These are phyloP conservation scores for Coemansia asiatica DNA, from an alignment of 192 early-diverging fungal species.

Conservation along the genomic window DNA sequence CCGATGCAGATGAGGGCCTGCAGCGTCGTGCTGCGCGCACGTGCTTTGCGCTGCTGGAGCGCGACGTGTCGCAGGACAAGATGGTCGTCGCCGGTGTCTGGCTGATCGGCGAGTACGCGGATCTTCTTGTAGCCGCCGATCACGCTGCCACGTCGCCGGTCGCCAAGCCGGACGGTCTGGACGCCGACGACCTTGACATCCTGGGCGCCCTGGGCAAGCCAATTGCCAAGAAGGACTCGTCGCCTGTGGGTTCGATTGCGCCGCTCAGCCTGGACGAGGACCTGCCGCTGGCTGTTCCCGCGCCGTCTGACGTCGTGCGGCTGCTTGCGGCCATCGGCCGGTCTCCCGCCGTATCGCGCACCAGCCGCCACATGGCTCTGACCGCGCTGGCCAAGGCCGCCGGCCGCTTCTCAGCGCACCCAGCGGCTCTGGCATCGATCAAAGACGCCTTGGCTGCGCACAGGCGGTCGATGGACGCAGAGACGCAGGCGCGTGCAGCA, in stretches of 20 bases:
- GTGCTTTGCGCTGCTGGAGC: constrained; percentile 79
- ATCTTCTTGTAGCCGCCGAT: constrained; percentile 66
- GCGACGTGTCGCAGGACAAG: constrained; percentile 75
- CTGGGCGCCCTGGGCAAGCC: constrained; percentile 45
- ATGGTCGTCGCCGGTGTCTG: constrained; percentile 87
- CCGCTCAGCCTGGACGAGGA: constrained; percentile 28
- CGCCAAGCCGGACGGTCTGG: constrained; percentile 17
- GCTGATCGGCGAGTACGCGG: constrained; percentile 97
- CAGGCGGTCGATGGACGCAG: constrained; percentile 75
- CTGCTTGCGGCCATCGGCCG: constrained; percentile 73
- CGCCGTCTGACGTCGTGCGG: constrained; percentile 69
- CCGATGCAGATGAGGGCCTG: constrained; percentile 61
- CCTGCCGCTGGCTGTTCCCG: constrained; percentile 51
- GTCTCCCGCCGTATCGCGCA: constrained; percentile 76
- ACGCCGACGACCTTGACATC: constrained; percentile 46
- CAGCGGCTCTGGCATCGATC: constrained; percentile 49
- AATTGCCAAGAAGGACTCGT: not conserved
- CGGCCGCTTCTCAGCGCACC: constrained; percentile 65
- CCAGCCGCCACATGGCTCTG: constrained; percentile 79
- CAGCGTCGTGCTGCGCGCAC: constrained; percentile 91
- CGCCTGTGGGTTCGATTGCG: not conserved
- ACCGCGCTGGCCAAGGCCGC: constrained; percentile 89
- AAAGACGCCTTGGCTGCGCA: constrained; percentile 63
- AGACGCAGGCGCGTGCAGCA: constrained; percentile 92
- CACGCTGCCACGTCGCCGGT: constrained; percentile 1